Conservation (phyloP, 371 early-diverging fungal genomes). For the Apophysomyces ossiformis region DNA sequence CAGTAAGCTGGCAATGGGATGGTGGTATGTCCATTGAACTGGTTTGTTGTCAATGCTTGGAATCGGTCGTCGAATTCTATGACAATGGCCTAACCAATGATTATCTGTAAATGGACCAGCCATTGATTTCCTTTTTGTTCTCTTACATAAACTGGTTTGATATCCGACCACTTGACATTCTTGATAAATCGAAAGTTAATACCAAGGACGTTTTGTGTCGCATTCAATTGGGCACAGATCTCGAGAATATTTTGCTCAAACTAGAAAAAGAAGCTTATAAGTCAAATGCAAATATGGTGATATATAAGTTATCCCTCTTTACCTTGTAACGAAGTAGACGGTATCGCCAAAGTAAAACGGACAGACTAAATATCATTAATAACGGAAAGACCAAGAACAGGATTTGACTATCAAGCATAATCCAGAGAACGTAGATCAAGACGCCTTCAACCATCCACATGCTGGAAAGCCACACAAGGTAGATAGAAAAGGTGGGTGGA, state of each 20-base stretch:
- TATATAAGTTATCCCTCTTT: no score
- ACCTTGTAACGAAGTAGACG: slow-evolving; percentile 30
- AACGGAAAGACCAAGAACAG: slow-evolving; percentile 26
- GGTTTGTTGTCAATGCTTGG: slow-evolving; percentile 23
- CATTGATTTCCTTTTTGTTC: no score
- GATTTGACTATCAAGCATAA: slow-evolving; percentile 11
- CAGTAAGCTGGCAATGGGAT: neutral
- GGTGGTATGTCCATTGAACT: neutral
- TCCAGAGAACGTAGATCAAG: slow-evolving; percentile 29
- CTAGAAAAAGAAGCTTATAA: slow-evolving; percentile 20
- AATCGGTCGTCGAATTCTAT: slow-evolving; percentile 47
- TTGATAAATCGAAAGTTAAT: slow-evolving; percentile 46
- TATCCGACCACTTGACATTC: slow-evolving; percentile 17
- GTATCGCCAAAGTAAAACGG: slow-evolving; percentile 35
- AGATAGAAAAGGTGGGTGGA: slow-evolving; percentile 36
- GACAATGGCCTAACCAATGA: slow-evolving; percentile 28
- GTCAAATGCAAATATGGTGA: neutral
- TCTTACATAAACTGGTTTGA: slow-evolving; percentile 23
- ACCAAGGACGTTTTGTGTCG: slow-evolving; percentile 53
- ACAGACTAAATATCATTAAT: slow-evolving; percentile 28
- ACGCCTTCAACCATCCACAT: slow-evolving; percentile 33
- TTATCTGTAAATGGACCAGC: neutral
- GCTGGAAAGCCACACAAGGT: slow-evolving; percentile 24
- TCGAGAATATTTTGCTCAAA: slow-evolving; percentile 41
- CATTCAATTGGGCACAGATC: slow-evolving; percentile 46